Base-by-base conservation (phyloP, 306 rosid species). In the Phaseolus lunatus region DNA sequence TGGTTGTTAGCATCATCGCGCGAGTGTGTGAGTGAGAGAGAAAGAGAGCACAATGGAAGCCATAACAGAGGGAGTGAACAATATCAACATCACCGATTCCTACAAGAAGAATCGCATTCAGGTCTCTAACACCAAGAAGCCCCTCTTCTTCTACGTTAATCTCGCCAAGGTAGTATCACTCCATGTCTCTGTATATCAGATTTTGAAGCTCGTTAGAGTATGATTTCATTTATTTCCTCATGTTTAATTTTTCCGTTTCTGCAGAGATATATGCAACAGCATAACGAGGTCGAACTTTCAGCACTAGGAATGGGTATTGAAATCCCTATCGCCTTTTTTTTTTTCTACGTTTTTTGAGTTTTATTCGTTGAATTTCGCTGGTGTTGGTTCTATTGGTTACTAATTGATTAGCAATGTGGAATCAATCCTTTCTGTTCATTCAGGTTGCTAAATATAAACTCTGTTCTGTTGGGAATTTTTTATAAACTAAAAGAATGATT, bases 261-360 rank as follows among this genome's bases (percentile, higher is more conserved):
- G 50, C 83, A 91, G 97, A 89, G 90, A 80, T 91, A 91, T 49
- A 91, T 91, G 94, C 91, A 91, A 79, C 94, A 85, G 73, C 85
- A 91, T 81, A 85, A 89, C 35, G 97, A 91, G 83, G 94, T 91
- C 22, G 97, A 91, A 67, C 97, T 91, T 7, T 91, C 97, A 15
- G 97, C 94, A 5, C 86, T 91, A 2, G 97, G 97, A 85, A 91
- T 91, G 97, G 97, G 97, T 91, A 80, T 23, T 29, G 15, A 20
- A 62, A 41, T 39, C 31, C 45, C 18, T 27, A 4, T 56, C 5
- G 0, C 0, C 27, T n/a, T n/a, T n/a, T n/a, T 0, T 67, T 15
- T 18, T 16, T 6, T n/a, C 31, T 48, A n/a, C n/a, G 47, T 3
- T 2, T 43, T 5, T 13, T 16, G 3, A 15, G 13, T 10, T 71